These are phyloP conservation scores for Talaromyces thailandensis DNA, from an alignment of 495 filamentous ascomycete species.

Conservation along the genomic window DNA sequence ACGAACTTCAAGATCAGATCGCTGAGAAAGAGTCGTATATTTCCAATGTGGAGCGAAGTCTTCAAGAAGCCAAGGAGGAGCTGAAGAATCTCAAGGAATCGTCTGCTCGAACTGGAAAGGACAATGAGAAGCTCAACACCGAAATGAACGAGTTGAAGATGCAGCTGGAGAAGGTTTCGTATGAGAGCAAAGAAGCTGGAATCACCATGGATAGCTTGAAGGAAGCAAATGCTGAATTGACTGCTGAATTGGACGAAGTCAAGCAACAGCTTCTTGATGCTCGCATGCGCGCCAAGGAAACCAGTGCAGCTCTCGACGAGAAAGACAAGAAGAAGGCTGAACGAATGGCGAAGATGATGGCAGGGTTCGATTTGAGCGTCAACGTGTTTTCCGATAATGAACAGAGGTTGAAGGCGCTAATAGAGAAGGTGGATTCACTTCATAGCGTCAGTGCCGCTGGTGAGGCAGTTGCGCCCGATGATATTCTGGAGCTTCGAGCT, in stretches of 20 bases:
- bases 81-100: slow-evolving; percentile 73
- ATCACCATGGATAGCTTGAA: slow-evolving; percentile 98
- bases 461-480: slow-evolving; percentile 72
- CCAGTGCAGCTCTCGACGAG: slow-evolving; percentile 75
- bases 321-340: slow-evolving; percentile 98
- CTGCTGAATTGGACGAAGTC: slow-evolving; percentile 82
- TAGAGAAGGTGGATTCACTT: slow-evolving; percentile 70
- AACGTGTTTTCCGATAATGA: slow-evolving; percentile 91
- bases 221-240: slow-evolving; percentile 89
- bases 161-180: slow-evolving; percentile 89
- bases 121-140: slow-evolving; percentile 74
- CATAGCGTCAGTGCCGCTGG: slow-evolving; percentile 67
- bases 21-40: slow-evolving; percentile 85
- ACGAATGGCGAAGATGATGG: slow-evolving; percentile 99
- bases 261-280: slow-evolving; percentile 96
- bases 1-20: slow-evolving; percentile 93
- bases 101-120: slow-evolving; percentile 65
- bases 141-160: slow-evolving; percentile 90
- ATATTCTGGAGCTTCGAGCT: slow-evolving; percentile 63
- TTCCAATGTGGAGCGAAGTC: slow-evolving; percentile 61
- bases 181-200: slow-evolving; percentile 90
- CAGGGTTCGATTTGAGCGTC: slow-evolving; percentile 84
- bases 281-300: slow-evolving; percentile 92
- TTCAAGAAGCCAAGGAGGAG: slow-evolving; percentile 78
- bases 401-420: slow-evolving; percentile 67